Percentiles rank a stretch among this genome's conserved stretches.
Evolutionary conservation across 192 early-diverging fungal species (phyloP).

Genomic region (Mortierella alpina): DNA sequence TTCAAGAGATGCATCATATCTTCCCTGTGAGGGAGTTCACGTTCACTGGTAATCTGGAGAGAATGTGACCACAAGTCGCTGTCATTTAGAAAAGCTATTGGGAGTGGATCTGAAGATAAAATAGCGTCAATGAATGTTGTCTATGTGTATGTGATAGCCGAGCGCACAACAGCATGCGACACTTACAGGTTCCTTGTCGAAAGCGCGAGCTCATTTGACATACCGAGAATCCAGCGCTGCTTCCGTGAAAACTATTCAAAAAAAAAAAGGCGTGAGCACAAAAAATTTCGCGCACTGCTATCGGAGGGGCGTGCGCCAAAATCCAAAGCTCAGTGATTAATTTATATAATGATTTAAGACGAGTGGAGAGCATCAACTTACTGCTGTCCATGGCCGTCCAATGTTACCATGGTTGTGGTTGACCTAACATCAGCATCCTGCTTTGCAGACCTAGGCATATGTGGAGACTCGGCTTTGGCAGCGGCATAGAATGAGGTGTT

Average conservation of each 20-base stretch:
- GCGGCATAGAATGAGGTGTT: too few species aligned
- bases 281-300: not conserved
- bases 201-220: conserved; percentile 69
- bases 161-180: not conserved
- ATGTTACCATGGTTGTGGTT: conserved; percentile 68
- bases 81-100: conserved; percentile 33
- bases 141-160: not conserved
- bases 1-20: conserved; percentile 65
- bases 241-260: conserved; percentile 68
- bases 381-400: conserved; percentile 75
- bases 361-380: conserved; percentile 2
- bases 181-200: conserved; percentile 57
- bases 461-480: not conserved
- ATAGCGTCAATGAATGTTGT: not conserved
- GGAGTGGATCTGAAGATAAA: conserved; percentile 15
- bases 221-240: conserved; percentile 77
- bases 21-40: conserved; percentile 64
- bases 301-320: not conserved
- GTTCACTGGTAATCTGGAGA: conserved; percentile 37
- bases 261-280: not conserved
- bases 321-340: not conserved
- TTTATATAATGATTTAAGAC: too few species aligned
- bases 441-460: not conserved
- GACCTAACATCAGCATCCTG: conserved; percentile 55
- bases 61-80: conserved; percentile 40